Evolutionary conservation across 768 basidiomycete genomes (phyloP).

Genomic region (Lentinula raphanica): DNA sequence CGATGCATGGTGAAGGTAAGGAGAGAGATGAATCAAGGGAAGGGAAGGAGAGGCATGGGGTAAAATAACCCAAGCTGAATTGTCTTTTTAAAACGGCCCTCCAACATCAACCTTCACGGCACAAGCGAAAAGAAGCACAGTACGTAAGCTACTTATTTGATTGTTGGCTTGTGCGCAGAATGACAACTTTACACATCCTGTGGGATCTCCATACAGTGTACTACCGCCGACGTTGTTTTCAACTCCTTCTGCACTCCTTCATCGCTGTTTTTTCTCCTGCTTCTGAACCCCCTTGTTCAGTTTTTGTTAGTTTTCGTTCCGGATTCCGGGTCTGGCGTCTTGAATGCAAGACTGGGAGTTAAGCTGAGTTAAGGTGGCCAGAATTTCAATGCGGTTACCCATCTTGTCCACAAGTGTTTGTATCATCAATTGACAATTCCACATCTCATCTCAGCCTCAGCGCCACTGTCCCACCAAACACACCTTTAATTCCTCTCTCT

Average conservation of each 20-base stretch:
- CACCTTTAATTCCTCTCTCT: not conserved
- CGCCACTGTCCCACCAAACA: not conserved
- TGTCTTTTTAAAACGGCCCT: not conserved
- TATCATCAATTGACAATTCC: too few species aligned
- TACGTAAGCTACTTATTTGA: not conserved
- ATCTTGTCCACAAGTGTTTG: too few species aligned
- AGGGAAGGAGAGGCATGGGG: not conserved
- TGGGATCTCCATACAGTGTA: not conserved
- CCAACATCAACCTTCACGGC: not conserved
- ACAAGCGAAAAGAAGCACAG: not conserved
- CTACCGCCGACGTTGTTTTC: not conserved
- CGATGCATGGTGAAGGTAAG: slow-evolving; percentile 1
- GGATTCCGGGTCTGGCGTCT: not conserved
- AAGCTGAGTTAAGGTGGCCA: too few species aligned
- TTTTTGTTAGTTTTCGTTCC: not conserved
- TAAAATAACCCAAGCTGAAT: not conserved
- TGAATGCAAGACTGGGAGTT: not conserved
- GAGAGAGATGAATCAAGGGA: not conserved
- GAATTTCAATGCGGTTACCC: too few species aligned
- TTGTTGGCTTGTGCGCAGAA: not conserved
- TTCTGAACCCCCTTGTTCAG: not conserved
- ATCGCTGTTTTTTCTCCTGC: not conserved
- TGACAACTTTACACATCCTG: too few species aligned
- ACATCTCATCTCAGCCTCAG: not conserved
- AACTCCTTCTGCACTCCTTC: not conserved